These are phyloP conservation scores for Discostella stelligera DNA, from an alignment of 352 stramenopile genomes.

Conservation along the genomic window DNA sequence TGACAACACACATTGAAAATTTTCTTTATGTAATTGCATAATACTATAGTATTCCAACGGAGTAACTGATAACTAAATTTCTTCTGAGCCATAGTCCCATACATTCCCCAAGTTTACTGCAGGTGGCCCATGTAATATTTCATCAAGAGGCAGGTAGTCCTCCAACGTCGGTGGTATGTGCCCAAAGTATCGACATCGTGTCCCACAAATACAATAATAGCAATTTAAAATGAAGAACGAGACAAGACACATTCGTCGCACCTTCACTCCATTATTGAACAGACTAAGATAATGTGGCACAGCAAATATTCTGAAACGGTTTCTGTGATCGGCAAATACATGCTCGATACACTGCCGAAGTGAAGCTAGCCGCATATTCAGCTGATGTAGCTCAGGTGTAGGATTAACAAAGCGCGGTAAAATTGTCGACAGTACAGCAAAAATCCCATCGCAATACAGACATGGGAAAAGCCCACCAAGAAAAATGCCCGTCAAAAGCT, in stretches of 20 bases:
- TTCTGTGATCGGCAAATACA: slow-evolving; percentile 8
- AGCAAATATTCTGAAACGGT: slow-evolving; percentile 20
- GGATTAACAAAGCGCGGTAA: slow-evolving; percentile 25
- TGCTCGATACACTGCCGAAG: slow-evolving; percentile 27
- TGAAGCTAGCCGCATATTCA: slow-evolving; percentile 27
- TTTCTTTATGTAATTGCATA: not conserved
- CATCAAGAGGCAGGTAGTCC: slow-evolving; percentile 4
- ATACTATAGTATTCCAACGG: not conserved
- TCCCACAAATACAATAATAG: slow-evolving; percentile 17
- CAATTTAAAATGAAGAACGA: slow-evolving; percentile 37
- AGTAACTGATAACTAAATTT: not conserved
- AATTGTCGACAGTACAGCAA: slow-evolving; percentile 30
- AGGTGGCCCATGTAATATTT: not conserved
- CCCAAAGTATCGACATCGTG: not conserved
- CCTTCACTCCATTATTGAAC: slow-evolving; percentile 22
- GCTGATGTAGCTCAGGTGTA: not conserved
- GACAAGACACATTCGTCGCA: not conserved
- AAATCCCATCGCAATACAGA: slow-evolving; percentile 44
- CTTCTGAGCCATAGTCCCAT: too few relatives aligned
- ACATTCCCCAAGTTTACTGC: not conserved
- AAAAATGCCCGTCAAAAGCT: slow-evolving; percentile 8
- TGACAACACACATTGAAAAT: not conserved
- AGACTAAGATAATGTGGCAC: slow-evolving; percentile 10
- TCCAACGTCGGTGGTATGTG: not conserved
- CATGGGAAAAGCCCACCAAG: slow-evolving; percentile 29